A percentile compares a stretch with the other conserved stretches of the same genome.
Conservation (phyloP, 257 asterid genomes). For the Linaria vulgaris region DNA sequence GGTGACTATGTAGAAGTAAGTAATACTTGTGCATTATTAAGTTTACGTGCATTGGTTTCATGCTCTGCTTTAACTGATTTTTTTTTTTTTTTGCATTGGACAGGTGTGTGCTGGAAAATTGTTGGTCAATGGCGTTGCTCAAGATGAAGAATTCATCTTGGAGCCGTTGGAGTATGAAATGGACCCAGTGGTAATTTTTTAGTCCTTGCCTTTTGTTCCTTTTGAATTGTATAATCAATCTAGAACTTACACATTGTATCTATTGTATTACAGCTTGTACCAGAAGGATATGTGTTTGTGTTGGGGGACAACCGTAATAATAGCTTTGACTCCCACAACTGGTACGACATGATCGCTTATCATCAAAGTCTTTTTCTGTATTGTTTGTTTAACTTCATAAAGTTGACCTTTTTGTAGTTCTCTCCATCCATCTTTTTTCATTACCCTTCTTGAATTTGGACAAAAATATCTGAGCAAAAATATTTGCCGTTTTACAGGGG, state of each 20-base stretch:
- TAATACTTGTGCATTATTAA: constrained; percentile 2
- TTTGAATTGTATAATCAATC: constrained; percentile 1
- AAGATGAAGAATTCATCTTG: constrained; percentile 80
- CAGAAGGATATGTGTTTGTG: constrained; percentile 87
- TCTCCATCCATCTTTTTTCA: not conserved
- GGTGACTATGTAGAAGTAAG: constrained; percentile 88
- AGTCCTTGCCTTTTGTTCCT: constrained; percentile 16
- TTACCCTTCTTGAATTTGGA: not conserved
- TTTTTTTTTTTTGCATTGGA: constrained; percentile 21
- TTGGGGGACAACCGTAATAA: constrained; percentile 97
- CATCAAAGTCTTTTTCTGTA: not conserved
- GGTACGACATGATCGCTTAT: constrained; percentile 39
- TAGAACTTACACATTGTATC: constrained; percentile 11
- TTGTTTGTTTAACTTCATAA: not conserved
- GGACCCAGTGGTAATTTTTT: constrained; percentile 63
- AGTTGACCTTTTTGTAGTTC: not conserved
- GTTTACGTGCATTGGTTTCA: constrained; percentile 12
- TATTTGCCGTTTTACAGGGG: constrained; percentile 55
- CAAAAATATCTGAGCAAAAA: constrained; percentile 7
- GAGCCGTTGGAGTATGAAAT: constrained; percentile 89
- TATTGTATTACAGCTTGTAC: constrained; percentile 60
- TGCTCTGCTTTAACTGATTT: constrained; percentile 16
- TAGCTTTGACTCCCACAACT: constrained; percentile 88
- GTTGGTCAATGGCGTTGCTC: constrained; percentile 70
- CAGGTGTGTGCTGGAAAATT: constrained; percentile 80